Evolutionary conservation across 768 basidiomycete genomes (phyloP), one percentile per base, ranked within the genome.

Genomic region (Brasilioporus rufonigricans): DNA sequence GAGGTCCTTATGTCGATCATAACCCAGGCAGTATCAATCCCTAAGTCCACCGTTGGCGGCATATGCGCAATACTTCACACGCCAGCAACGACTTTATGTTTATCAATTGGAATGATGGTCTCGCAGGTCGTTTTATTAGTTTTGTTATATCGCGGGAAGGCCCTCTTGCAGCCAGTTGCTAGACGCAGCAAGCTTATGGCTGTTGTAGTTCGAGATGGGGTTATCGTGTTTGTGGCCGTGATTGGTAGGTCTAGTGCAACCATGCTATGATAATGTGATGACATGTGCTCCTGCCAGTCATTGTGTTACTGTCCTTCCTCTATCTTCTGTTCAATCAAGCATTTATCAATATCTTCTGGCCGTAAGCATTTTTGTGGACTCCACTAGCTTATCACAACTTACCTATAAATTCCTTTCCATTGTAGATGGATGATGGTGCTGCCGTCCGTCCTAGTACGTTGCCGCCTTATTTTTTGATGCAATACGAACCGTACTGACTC

Each of bases 71-170:
- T 58, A 19, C 3, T 61, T 24, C 19, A 46, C n/a, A 44, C 43
- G 1, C 62, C 56, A 0, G 5, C 2, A n/a, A 21, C 23, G 16
- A 10, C 31, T 14, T 33, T 21, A 7, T 50, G 23, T 18, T 13
- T 53, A 14, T 54, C 47, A 16, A 40, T 61, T 21, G 36, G 33
- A 21, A 35, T 54, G n/a, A 31, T 58, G 7, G 19, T 51, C 33
- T 50, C 62, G 19, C 65, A 65, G 44, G 35, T 26, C 19, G 39
- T 48, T 38, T 44, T 66, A n/a, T 48, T 67, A 5, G 47, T 0
- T 43, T 45, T 65, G 31, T 64, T 54, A 1, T 64, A 48, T 45
- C 56, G 33, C n/a, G 62, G 65, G 10, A 65, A 55, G n/a, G 1
- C 23, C 19, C 48, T 43, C 24, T 43, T 56, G 38, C 48, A 33